Conservation (phyloP, 306 rosid species). For the Cicer bijugum region DNA sequence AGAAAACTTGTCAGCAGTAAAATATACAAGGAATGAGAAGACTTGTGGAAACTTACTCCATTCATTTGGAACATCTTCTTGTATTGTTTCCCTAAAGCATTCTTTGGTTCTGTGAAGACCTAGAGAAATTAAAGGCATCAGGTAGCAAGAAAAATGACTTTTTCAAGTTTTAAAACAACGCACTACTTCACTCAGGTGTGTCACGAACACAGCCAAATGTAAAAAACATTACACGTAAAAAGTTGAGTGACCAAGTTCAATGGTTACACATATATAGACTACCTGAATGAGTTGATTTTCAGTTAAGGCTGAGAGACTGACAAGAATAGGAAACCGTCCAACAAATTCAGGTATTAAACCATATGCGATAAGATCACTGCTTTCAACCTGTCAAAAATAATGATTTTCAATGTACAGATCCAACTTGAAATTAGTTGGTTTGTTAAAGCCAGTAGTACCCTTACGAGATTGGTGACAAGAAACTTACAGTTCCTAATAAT, state of each 20-base stretch:
- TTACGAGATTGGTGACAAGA: conserved; percentile 32
- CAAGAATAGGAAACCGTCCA: conserved; percentile 94
- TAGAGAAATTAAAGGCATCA: conserved; percentile 40
- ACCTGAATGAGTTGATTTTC: conserved; percentile 96
- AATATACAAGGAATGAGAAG: conserved; percentile 2
- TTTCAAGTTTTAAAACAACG: conserved; percentile 1
- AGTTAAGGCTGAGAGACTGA: conserved; percentile 86
- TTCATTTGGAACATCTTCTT: conserved; percentile 92
- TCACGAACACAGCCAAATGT: conserved; percentile 29
- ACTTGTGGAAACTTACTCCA: conserved; percentile 60
- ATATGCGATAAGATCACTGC: conserved; percentile 91
- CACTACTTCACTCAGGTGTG: conserved; percentile 16
- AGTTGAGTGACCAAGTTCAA: conserved; percentile 13
- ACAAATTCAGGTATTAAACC: conserved; percentile 98
- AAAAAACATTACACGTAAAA: conserved; percentile 16
- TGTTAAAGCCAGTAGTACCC: conserved; percentile 19
- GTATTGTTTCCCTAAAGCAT: conserved; percentile 97
- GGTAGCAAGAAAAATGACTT: conserved; percentile 27
- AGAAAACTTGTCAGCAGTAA: conserved; percentile 15
- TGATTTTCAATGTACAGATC: conserved; percentile 29
- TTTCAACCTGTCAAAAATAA: conserved; percentile 76
- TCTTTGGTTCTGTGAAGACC: conserved; percentile 95
- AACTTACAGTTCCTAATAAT: conserved; percentile 79
- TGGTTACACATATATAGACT: conserved; percentile 31
- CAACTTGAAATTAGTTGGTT: conserved; percentile 32